Conservation (phyloP, 257 asterid genomes). For the Cinchona pubescens region DNA sequence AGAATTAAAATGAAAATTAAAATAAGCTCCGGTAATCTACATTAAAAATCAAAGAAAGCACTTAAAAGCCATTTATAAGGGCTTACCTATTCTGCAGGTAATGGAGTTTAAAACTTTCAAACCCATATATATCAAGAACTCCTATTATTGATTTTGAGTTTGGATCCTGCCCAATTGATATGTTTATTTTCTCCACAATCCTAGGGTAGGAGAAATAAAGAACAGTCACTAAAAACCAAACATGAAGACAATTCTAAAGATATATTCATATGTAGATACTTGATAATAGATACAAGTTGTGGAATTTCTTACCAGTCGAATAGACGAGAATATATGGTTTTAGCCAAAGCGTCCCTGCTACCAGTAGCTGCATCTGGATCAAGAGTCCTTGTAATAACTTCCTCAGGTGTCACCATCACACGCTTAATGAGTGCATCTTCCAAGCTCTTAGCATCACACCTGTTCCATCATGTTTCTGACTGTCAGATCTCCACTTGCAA, state of each 20-base stretch:
- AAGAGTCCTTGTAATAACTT: slow-evolving; percentile 84
- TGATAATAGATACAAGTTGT: slow-evolving; percentile 5
- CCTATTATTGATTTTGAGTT: slow-evolving; percentile 90
- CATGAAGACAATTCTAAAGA: neutral
- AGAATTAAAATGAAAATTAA: slow-evolving; percentile 6
- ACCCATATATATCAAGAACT: slow-evolving; percentile 96
- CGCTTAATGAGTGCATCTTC: slow-evolving; percentile 94
- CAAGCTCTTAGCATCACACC: slow-evolving; percentile 93
- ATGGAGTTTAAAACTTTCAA: slow-evolving; percentile 96
- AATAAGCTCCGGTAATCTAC: neutral
- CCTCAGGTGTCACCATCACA: slow-evolving; percentile 98
- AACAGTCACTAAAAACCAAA: slow-evolving; percentile 17
- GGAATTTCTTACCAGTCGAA: slow-evolving; percentile 70
- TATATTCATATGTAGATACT: neutral
- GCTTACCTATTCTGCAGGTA: slow-evolving; percentile 53
- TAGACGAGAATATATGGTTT: slow-evolving; percentile 79
- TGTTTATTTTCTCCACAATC: slow-evolving; percentile 91
- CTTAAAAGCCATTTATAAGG: slow-evolving; percentile 1
- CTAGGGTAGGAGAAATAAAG: slow-evolving; percentile 46
- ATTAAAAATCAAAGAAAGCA: neutral
- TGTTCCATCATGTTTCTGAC: slow-evolving; percentile 34
- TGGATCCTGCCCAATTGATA: slow-evolving; percentile 97
- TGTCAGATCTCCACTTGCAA: slow-evolving; percentile 10
- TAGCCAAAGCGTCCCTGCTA: slow-evolving; percentile 95
- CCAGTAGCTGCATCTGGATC: slow-evolving; percentile 96